Percentiles rank a stretch among this genome's conserved stretches.
These are phyloP conservation scores for Thermothelomyces thermophilus DNA, from an alignment of 2,329 filamentous ascomycete genomes.

Conservation along the genomic window DNA sequence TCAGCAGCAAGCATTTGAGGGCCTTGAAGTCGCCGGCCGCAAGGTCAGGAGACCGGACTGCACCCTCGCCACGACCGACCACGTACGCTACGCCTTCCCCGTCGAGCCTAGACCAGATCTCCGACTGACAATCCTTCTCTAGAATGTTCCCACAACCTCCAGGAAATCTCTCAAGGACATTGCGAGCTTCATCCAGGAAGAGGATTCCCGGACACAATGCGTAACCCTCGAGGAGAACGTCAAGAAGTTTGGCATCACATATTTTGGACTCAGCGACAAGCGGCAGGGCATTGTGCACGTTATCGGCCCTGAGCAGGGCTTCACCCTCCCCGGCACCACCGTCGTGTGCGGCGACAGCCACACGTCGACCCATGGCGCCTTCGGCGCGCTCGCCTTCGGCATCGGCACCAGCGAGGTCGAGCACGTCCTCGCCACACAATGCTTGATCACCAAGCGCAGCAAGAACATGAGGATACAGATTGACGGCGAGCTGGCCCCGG, in stretches of 20 bases:
- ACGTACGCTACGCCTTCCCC: slow-evolving; percentile 53
- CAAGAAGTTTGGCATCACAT: slow-evolving; percentile 91
- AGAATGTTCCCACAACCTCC: slow-evolving; percentile 91
- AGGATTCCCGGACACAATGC: slow-evolving; percentile 88
- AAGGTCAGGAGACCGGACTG: slow-evolving; percentile 90
- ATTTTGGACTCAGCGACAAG: slow-evolving; percentile 94
- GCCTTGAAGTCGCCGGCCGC: slow-evolving; percentile 80
- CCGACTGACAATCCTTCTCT: slow-evolving; percentile 3
- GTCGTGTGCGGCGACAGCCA: slow-evolving; percentile 97
- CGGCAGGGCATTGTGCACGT: slow-evolving; percentile 98
- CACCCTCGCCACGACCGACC: slow-evolving; percentile 92
- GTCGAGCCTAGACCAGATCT: background rate
- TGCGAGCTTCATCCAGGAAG: slow-evolving; percentile 87
- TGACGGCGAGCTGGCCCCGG: slow-evolving; percentile 80
- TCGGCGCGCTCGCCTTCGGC: slow-evolving; percentile 88
- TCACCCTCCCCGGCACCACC: slow-evolving; percentile 93
- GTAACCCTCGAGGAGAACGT: slow-evolving; percentile 96
- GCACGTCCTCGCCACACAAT: slow-evolving; percentile 95
- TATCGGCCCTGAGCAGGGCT: slow-evolving; percentile 96
- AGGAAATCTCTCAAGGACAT: slow-evolving; percentile 92
- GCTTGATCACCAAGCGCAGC: slow-evolving; percentile 85
- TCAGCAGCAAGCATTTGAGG: slow-evolving; percentile 90
- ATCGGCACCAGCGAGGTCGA: slow-evolving; percentile 98
- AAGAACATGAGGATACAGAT: slow-evolving; percentile 99
- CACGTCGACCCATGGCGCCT: slow-evolving; percentile 95